Evolutionary conservation across 1,139 yeast genomes (phyloP).

Genomic region (Schwanniomyces etchellsii): DNA sequence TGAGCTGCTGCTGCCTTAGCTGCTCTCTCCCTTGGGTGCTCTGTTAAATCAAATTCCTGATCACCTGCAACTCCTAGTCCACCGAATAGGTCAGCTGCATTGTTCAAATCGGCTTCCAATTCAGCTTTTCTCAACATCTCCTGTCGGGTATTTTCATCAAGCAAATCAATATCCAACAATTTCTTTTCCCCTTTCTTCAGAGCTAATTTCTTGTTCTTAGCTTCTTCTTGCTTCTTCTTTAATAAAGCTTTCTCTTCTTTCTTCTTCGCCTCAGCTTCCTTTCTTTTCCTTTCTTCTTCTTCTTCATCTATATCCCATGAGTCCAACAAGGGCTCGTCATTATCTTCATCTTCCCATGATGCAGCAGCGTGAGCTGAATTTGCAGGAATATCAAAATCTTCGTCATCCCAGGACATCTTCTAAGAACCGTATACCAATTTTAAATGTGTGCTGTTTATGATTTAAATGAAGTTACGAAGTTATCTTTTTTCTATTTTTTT

Average conservation of each 20-base stretch:
- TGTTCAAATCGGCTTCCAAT: constrained; percentile 77
- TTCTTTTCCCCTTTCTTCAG: constrained; percentile 25
- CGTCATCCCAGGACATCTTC: constrained; percentile 70
- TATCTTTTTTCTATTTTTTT: too few species aligned
- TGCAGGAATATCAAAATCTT: constrained; percentile 74
- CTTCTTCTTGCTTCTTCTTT: constrained; percentile 35
- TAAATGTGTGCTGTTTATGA: constrained; percentile 1
- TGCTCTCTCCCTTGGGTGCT: constrained; percentile 65
- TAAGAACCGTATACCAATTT: too few species aligned
- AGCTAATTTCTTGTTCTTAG: constrained; percentile 34
- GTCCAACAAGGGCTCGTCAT: constrained; percentile 60
- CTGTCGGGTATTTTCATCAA: constrained; percentile 63
- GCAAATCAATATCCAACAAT: constrained; percentile 51
- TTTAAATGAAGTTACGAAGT: background rate
- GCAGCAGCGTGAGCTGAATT: constrained; percentile 40
- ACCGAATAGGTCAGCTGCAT: constrained; percentile 90
- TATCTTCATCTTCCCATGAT: constrained; percentile 82
- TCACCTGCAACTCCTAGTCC: constrained; percentile 65
- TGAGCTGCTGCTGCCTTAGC: constrained; percentile 46
- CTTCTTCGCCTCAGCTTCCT: constrained; percentile 38
- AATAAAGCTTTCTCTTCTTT: constrained; percentile 36
- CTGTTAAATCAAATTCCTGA: constrained; percentile 33
- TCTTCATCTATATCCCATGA: constrained; percentile 84
- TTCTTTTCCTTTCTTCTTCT: constrained; percentile 48
- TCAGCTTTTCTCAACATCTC: constrained; percentile 77